These are phyloP conservation scores for Ogataea haglerorum DNA, from an alignment of 805 yeast species.

Conservation along the genomic window DNA sequence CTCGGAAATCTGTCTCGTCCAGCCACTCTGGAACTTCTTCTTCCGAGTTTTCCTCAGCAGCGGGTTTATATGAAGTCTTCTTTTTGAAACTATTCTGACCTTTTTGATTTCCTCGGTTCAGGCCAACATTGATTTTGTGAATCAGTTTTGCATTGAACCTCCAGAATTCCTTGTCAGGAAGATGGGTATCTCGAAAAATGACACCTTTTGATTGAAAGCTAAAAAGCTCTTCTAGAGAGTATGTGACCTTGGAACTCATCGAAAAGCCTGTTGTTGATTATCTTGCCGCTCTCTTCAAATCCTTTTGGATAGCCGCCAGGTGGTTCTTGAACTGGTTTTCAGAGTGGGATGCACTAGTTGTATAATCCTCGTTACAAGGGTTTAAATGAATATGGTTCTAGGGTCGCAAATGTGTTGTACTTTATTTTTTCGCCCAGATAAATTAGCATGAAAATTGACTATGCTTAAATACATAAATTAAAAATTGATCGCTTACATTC, in stretches of 20 bases:
- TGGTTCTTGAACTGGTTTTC: too few relatives aligned
- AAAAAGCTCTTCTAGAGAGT: slow-evolving; percentile 19
- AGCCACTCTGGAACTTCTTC: slow-evolving; percentile 32
- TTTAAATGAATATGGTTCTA: not conserved
- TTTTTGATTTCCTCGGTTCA: slow-evolving; percentile 1
- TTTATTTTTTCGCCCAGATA: not conserved
- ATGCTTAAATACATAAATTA: not conserved
- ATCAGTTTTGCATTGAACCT: slow-evolving; percentile 20
- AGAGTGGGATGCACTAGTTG: too few relatives aligned
- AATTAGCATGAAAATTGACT: not conserved
- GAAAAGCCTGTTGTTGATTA: not conserved
- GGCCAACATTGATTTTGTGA: slow-evolving; percentile 1
- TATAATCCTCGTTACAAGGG: too few relatives aligned
- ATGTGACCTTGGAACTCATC: slow-evolving; percentile 14
- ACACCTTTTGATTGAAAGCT: slow-evolving; percentile 13
- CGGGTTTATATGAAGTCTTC: slow-evolving; percentile 1
- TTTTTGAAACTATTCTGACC: slow-evolving; percentile 7
- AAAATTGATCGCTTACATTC: not conserved
- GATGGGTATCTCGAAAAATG: slow-evolving; percentile 14
- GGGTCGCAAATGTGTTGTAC: not conserved
- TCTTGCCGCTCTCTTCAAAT: too few relatives aligned
- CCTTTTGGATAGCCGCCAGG: too few relatives aligned
- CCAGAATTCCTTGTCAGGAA: slow-evolving; percentile 26
- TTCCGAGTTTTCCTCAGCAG: slow-evolving; percentile 11
- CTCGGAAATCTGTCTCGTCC: slow-evolving; percentile 32